Evolutionary conservation across 139 green algal genomes (phyloP), one percentile per base, ranked within the genome.

Genomic region (Tetradesmus obliquus): DNA sequence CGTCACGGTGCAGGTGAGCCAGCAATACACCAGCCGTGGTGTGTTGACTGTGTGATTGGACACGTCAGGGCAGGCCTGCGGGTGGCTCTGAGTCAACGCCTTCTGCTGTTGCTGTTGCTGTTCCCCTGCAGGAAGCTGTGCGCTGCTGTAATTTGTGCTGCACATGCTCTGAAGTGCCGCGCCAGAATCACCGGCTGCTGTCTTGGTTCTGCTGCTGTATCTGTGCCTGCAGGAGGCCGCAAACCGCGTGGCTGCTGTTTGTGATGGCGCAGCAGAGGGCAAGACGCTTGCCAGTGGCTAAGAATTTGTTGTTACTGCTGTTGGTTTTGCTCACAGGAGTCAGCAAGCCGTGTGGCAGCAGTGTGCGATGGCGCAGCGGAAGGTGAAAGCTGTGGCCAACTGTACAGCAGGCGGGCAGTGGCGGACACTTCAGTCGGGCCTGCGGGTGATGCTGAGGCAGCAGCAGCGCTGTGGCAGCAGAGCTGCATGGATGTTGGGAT

Each of bases 391-490:
- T 54, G 32, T 58, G 85, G 85, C 5, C 13, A 12, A 6, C 69
- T 55, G n/a, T 82, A 62, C 45, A 62, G 19, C 51, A 82, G 22
- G n/a, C 12, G 62, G 6, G 62, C 22, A 7, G 84, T 88, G 2
- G n/a, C 57, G 15, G 55, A 88, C 66, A 76, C 66, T 3, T 19
- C 66, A 24, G 66, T 0, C 32, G 32, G 66, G 2, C 66, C 66
- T 76, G 85, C 32, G 19, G 85, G 19, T 22, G 85, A 89, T 53
- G 2, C 7, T 62, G 85, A 45, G 12, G 57, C n/a, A 69, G 85
- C 85, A 82, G 85, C 62, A 89, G 85, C 45, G n/a, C n/a, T 88
- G 58, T 88, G 84, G 58, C 58, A 45, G 55, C 83, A 57, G 55
- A 88, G 83, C 83, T 57, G 22, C 7, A 19, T 55, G 15, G 83